Evolutionary conservation across 768 basidiomycete genomes (phyloP), one percentile per base, ranked within the genome.

Genomic region (Roridomyces roridus): DNA sequence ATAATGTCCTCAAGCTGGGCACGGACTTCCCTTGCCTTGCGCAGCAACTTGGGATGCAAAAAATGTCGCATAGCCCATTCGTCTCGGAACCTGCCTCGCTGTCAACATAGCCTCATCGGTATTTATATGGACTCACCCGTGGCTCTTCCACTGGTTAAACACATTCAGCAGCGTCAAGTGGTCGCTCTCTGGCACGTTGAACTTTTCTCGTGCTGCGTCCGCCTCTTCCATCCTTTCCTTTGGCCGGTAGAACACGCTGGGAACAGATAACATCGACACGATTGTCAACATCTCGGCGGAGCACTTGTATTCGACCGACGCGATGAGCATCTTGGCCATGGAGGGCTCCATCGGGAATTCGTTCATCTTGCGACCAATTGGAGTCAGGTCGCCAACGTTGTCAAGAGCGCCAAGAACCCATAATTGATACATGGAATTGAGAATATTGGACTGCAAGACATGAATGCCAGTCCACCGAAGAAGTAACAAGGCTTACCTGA

Each of bases 321-420:
- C 89, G 67, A 98, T 98, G 54, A 99, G 80, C 94, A 99, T 98
- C 80, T 98, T 98, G 21, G 94, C 95, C 86, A 99, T 93, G 1
- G 93, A 95, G 2, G 96, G 96, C 69, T 98, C 96, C 96, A 99
- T 98, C 4, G 97, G 97, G 74, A 98, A 98, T 67, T 98, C 94
- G 14, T 94, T 96, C 96, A 99, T 98, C 76, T 97, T 97, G 50
- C 92, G 85, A 6, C 97, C 97, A 51, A 87, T 82, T 2, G 88
- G 83, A 3, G 96, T 99, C 59, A 99, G 78, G 74, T 99, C 93
- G n/a, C 97, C 96, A 34, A 96, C 87, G 65, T 98, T 99, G 77
- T 98, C 94, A 23, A 99, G 81, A 8, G 97, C 97, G 31, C 96
- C 96, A 28, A 99, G 88, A 3, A 98, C 96, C 97, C 97, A 99